Conservation (phyloP, 441 rosid genomes). For the Erodium texanum region DNA sequence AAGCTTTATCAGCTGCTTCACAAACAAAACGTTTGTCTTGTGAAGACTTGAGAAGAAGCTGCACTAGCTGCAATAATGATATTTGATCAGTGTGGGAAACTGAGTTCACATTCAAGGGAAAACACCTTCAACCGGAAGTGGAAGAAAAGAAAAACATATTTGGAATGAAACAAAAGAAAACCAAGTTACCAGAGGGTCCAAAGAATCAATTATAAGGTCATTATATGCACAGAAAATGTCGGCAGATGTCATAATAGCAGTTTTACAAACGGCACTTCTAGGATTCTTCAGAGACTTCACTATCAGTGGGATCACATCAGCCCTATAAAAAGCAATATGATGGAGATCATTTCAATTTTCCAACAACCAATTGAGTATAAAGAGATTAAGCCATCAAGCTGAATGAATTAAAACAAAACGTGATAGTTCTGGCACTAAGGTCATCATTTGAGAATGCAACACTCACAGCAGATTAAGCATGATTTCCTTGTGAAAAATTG, state of each 20-base stretch:
- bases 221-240: slow-evolving; percentile 66
- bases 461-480: slow-evolving; percentile 61
- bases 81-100: slow-evolving; percentile 12
- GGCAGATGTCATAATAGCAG: slow-evolving; percentile 77
- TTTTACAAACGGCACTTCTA: slow-evolving; percentile 86
- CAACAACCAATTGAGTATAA: background rate
- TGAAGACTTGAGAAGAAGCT: slow-evolving; percentile 86
- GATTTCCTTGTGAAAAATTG: slow-evolving; percentile 63
- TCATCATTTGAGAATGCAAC: slow-evolving; percentile 9
- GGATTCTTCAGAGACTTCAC: slow-evolving; percentile 90
- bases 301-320: slow-evolving; percentile 52
- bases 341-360: background rate
- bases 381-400: background rate
- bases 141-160: slow-evolving; percentile 11
- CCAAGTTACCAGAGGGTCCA: slow-evolving; percentile 69
- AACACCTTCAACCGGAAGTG: slow-evolving; percentile 3
- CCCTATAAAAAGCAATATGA: slow-evolving; percentile 36
- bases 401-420: slow-evolving; percentile 7
- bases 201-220: slow-evolving; percentile 47
- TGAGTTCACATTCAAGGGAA: slow-evolving; percentile 2
- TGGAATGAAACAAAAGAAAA: background rate
- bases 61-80: slow-evolving; percentile 49
- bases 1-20: slow-evolving; percentile 78
- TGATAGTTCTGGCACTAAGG: slow-evolving; percentile 10
- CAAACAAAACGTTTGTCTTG: slow-evolving; percentile 89